Evolutionary conservation across 2,329 filamentous ascomycete species (phyloP), one percentile per base, ranked within the genome.

Genomic region (Diaporthe sp.): DNA sequence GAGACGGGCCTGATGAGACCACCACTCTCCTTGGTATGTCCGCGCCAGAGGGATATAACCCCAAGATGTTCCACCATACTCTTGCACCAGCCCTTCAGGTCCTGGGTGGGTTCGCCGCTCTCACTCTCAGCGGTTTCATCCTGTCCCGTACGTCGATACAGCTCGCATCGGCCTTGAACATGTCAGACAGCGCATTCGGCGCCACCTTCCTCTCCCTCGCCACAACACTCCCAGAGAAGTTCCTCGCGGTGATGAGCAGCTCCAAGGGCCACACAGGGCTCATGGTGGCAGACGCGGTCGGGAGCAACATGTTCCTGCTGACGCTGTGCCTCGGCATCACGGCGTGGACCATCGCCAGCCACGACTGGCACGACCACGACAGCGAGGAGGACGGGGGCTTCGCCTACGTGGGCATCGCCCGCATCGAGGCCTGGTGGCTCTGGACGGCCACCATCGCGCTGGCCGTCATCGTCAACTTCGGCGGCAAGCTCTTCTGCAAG

Each of bases 251-350:
- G 5, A 76, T 89, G 34, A 88, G 87, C 75, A 86, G 87, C 22
- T 81, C 78, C 15, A 84, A 86, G 19, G 87, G 87, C 6, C 85
- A 89, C 25, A 79, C 81, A 2, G 87, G 87, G 1, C 88, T 90
- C 62, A 79, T 90, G 12, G 86, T 88, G 8, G 89, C 88, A 0
- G 89, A 87, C 59, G 88, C 87, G 4, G 88, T 85, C 0, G 88
- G 88, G 6, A 89, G 88, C 77, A 90, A 90, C 75, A 88, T 90
- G 46, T 91, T 90, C 78, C 81, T 90, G 44, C 81, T 90, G 22
- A 86, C 87, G 2, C 81, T 90, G 5, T 90, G 88, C 78, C 80
- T 86, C 22, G 88, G 87, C 0, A 81, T 87, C 19, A 31, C 73
- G 3, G 51, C 75, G 13, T 76, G 75, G 75, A 76, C 68, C 42